A percentile compares a stretch with the other conserved stretches of the same genome.
phyloP scores from a whole-genome alignment of 352 stramenopile genomes.

The Globisporangium sylvaticum region DNA sequence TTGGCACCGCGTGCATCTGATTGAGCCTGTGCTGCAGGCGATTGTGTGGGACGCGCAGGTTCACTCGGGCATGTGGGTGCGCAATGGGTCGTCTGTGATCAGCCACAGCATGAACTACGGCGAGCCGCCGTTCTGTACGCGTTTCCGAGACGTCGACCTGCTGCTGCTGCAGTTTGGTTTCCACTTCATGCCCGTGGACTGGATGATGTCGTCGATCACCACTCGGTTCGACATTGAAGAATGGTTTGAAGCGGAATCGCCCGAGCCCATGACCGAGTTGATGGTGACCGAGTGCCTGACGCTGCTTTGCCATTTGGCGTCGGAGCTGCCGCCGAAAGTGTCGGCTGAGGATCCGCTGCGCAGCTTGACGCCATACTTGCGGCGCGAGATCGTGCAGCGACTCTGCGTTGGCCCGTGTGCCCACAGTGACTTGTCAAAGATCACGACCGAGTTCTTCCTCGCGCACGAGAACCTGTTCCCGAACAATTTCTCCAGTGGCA shows the following conservation, averaged over 20 bases:
- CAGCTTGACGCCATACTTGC: constrained; percentile 66
- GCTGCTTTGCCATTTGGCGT: constrained; percentile 72
- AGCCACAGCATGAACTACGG: constrained; percentile 91
- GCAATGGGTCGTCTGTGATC: constrained; percentile 79
- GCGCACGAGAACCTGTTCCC: constrained; percentile 74
- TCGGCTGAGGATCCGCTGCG: constrained; percentile 38
- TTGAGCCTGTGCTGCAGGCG: constrained; percentile 71
- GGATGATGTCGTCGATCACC: constrained; percentile 72
- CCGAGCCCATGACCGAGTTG: constrained; percentile 48
- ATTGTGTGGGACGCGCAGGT: constrained; percentile 89
- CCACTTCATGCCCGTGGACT: constrained; percentile 67
- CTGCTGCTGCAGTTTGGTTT: constrained; percentile 79
- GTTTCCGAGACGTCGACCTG: constrained; percentile 81
- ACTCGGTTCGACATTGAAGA: constrained; percentile 62
- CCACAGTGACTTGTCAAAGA: constrained; percentile 84
- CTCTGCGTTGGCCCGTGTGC: constrained; percentile 77
- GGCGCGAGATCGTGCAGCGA: constrained; percentile 74
- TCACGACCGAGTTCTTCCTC: constrained; percentile 77
- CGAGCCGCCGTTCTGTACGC: constrained; percentile 80
- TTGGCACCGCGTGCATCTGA: constrained; percentile 79
- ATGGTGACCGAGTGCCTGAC: constrained; percentile 80
- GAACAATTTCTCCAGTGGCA: constrained; percentile 59
- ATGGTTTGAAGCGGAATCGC: constrained; percentile 43
- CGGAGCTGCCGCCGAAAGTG: constrained; percentile 70
- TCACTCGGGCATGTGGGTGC: constrained; percentile 78